A percentile compares a stretch with the other conserved stretches of the same genome.
phyloP scores from a whole-genome alignment of 306 rosid species.

The Coriaria nepalensis region DNA sequence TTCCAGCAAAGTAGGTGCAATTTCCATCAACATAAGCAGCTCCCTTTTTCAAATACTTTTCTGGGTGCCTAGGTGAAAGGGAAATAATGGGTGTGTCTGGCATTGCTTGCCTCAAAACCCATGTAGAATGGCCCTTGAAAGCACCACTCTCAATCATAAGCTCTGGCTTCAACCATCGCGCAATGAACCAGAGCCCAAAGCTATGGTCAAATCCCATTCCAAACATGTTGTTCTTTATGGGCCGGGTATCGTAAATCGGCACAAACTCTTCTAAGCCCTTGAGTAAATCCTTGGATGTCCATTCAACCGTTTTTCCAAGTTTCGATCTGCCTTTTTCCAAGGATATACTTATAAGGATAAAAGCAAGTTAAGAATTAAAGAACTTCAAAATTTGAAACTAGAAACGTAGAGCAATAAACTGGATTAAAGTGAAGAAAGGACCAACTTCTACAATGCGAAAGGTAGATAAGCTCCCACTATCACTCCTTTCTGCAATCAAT shows the following conservation, averaged over 20 bases:
- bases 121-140: conserved; percentile 97
- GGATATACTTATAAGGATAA: conserved; percentile 56
- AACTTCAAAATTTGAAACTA: conserved; percentile 15
- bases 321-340: conserved; percentile 99
- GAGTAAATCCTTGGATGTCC: conserved; percentile 86
- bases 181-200: conserved; percentile 97
- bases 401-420: conserved; percentile 14
- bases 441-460: too few relatives aligned
- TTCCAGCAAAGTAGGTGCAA: conserved; percentile 90
- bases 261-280: conserved; percentile 82
- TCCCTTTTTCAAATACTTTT: conserved; percentile 85
- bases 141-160: conserved; percentile 98
- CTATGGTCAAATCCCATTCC: conserved; percentile 99
- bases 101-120: conserved; percentile 97
- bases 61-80: conserved; percentile 90
- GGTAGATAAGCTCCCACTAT: too few relatives aligned
- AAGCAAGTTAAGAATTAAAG: conserved; percentile 7
- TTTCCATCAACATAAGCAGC: conserved; percentile 93
- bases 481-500: too few relatives aligned
- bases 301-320: conserved; percentile 86
- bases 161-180: conserved; percentile 82
- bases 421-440: background rate
- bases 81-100: conserved; percentile 65
- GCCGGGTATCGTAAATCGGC: conserved; percentile 81
- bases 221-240: conserved; percentile 69